Base-by-base conservation (phyloP, 73 alveolate species). In the Uronychia binucleata region DNA sequence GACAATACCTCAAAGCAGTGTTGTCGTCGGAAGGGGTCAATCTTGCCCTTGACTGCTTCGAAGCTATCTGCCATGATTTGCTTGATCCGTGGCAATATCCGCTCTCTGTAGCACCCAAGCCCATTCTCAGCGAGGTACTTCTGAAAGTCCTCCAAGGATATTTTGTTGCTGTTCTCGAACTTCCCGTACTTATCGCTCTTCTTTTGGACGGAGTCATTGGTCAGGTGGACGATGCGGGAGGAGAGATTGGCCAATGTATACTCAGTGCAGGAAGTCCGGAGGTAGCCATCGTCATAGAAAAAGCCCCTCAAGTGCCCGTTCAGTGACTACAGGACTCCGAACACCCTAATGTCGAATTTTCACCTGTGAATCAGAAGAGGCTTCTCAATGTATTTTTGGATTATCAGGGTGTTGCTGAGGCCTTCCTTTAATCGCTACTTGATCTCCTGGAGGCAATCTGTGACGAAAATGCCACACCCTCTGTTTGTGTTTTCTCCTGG, bases 121-220 rank as follows among this genome's bases (percentile, higher is more conserved):
- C 82, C 77, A 83, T 59, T 58, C 8, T 28, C 60, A 8, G 59
- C 85, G 60, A 95, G 87, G 80, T 89, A 81, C 74, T 82, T 77
- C 87, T 95, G 95, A 79, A 95, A 95, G 74, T 95, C 96, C 76
- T 78, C 81, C 75, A 89, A 92, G 13, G 99, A 95, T 1, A 95
- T 83, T 88, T 95, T 96, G 87, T 95, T 95, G 33, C 98, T 96
- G 28, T 85, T 74, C 81, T 95, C 99, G 91, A 85, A 94, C 86
- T 95, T 95, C 25, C 96, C 96, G 83, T 93, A 95, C 75, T 93
- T 94, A 58, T 94, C 92, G 34, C 94, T 58, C 82, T 92, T 91
- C 87, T 95, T 95, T 88, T 93, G 93, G 13, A 95, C 91, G 0
- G 97, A 93, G 83, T 95, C 96, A 95, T 95, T 95, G 1, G 99